Conservation (phyloP, 2,329 filamentous ascomycete species). For the Aureobasidium sp. region DNA sequence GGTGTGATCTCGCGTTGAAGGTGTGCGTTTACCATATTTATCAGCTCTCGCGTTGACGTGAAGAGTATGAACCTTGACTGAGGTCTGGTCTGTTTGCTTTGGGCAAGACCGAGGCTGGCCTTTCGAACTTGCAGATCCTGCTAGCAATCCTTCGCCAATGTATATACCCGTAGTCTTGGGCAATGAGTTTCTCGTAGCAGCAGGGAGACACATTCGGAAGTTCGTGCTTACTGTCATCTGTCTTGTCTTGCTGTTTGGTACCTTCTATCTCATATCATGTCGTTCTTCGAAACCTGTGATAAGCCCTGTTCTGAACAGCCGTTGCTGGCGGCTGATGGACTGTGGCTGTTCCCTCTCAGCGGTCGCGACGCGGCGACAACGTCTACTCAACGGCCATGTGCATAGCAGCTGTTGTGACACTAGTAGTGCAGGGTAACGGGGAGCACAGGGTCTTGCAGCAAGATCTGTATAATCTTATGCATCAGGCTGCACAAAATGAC, state of each 20-base stretch:
- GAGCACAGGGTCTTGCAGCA: slow-evolving; percentile 1
- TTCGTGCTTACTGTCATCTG: background rate
- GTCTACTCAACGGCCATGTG: background rate
- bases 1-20: background rate
- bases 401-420: background rate
- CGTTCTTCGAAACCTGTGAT: background rate
- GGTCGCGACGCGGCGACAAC: background rate
- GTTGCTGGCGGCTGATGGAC: background rate
- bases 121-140: background rate
- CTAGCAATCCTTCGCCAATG: background rate
- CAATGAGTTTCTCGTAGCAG: background rate
- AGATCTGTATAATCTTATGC: background rate
- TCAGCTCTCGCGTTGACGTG: background rate
- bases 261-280: background rate
- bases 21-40: background rate
- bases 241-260: background rate
- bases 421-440: slow-evolving; percentile 1
- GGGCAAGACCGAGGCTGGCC: background rate
- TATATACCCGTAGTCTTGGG: background rate
- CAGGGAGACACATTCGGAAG: background rate
- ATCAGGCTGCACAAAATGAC: background rate
- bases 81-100: background rate
- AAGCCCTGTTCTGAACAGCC: background rate
- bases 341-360: background rate
- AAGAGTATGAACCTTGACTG: background rate